Percentiles rank a stretch among this genome's conserved stretches.
phyloP scores from a whole-genome alignment of 2,329 filamentous ascomycete species.

The Trichoderma sp. region DNA sequence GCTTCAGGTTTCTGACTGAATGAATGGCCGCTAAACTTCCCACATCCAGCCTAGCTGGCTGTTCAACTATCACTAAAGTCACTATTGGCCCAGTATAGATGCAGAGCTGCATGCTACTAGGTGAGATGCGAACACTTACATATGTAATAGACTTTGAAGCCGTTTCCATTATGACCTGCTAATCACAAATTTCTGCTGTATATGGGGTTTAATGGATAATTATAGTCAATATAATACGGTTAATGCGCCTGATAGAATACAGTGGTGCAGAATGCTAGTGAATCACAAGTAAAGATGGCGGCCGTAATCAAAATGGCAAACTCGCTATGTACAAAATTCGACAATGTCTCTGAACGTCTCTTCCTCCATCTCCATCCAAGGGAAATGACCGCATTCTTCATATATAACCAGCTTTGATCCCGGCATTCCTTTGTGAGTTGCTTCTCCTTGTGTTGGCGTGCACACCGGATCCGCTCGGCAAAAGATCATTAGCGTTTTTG shows the following conservation, averaged over 20 bases:
- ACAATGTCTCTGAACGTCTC: background rate
- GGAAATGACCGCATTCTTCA: background rate
- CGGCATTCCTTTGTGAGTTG: background rate
- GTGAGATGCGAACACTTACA: background rate
- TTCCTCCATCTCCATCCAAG: background rate
- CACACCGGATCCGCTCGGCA: conserved; percentile 6
- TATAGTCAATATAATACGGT: background rate
- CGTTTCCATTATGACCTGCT: too few species aligned
- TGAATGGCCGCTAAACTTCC: background rate
- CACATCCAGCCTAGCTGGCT: background rate
- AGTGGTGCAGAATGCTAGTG: background rate
- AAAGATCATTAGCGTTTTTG: background rate
- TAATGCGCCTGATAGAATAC: background rate
- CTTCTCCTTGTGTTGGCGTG: background rate
- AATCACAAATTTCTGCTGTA: background rate
- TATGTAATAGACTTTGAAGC: background rate
- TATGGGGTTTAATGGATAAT: too few species aligned
- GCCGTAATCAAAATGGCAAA: background rate
- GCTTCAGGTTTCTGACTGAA: background rate
- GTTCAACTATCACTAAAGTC: background rate
- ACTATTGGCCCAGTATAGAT: background rate
- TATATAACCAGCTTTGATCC: background rate
- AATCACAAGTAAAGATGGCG: background rate
- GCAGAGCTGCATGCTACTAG: background rate
- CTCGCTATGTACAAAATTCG: background rate